Percentiles rank a stretch among this genome's conserved stretches.
Evolutionary conservation across 768 basidiomycete species (phyloP).

Genomic region (Obba rivulosa): DNA sequence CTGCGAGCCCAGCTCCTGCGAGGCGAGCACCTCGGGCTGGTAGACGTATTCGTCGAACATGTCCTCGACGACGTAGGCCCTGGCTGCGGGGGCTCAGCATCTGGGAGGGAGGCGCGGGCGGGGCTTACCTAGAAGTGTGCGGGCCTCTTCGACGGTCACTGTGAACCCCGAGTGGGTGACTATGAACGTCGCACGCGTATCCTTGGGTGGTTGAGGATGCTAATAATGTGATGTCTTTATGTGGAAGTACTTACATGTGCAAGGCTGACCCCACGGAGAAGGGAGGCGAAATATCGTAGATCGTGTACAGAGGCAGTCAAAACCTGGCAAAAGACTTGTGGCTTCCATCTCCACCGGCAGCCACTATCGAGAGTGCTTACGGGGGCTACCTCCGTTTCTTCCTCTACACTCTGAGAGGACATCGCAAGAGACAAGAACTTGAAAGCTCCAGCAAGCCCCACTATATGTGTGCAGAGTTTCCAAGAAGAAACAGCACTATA

Average conservation of each 20-base stretch:
- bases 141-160: slow-evolving; percentile 81
- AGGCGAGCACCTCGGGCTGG: slow-evolving; percentile 32
- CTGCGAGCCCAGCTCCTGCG: slow-evolving; percentile 5
- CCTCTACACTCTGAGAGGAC: no score
- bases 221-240: neutral
- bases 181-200: slow-evolving; percentile 63
- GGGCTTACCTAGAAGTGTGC: slow-evolving; percentile 67
- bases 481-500: no score
- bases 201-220: neutral
- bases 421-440: no score
- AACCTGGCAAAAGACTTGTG: slow-evolving; percentile 31
- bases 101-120: neutral
- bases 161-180: slow-evolving; percentile 67
- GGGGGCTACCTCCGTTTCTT: no score
- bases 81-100: slow-evolving; percentile 44
- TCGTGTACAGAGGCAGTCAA: slow-evolving; percentile 72
- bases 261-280: slow-evolving; percentile 82
- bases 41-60: slow-evolving; percentile 81
- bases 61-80: slow-evolving; percentile 72
- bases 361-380: no score
- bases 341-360: no score
- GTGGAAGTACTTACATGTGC: slow-evolving; percentile 52
- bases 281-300: slow-evolving; percentile 71
- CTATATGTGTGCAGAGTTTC: no score
- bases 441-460: no score